Percentiles rank a stretch among this genome's conserved stretches.
Conservation (phyloP, 2,329 filamentous ascomycete species). For the Septoria petroselini region DNA sequence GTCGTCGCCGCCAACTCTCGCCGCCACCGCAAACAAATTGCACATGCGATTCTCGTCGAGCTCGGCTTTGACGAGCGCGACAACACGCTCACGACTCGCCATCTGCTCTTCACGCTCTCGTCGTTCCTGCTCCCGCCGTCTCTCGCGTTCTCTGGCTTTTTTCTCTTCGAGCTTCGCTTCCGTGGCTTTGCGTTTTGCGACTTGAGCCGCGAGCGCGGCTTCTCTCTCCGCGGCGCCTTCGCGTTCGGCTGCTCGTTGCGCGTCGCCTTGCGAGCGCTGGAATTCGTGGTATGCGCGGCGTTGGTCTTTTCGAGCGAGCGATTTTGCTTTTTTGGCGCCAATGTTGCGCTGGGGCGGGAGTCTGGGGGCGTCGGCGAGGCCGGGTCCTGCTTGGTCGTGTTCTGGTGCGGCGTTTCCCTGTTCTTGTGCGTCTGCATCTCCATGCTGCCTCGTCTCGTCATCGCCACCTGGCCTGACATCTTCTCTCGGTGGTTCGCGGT, state of each 20-base stretch:
- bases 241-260: conserved; percentile 44
- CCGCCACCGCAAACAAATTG: conserved; percentile 43
- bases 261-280: conserved; percentile 47
- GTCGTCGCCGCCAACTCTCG: conserved; percentile 42
- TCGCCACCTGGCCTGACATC: neutral
- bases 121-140: conserved; percentile 40
- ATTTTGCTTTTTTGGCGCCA: conserved; percentile 51
- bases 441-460: neutral
- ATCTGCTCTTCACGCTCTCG: conserved; percentile 41
- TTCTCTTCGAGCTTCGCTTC: conserved; percentile 46
- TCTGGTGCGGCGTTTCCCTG: neutral
- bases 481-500: neutral
- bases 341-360: conserved; percentile 33
- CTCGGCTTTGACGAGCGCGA: conserved; percentile 36
- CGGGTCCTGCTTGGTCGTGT: conserved; percentile 17
- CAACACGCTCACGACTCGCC: conserved; percentile 34
- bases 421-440: neutral
- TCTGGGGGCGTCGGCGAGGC: conserved; percentile 35
- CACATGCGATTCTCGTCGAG: conserved; percentile 34
- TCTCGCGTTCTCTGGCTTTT: conserved; percentile 42
- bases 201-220: conserved; percentile 42
- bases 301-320: conserved; percentile 46
- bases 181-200: conserved; percentile 41
- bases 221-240: conserved; percentile 47
- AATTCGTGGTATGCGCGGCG: conserved; percentile 50